Conservation (phyloP, 176 grass and related monocot genomes). For the Rhynchospora pubera region DNA sequence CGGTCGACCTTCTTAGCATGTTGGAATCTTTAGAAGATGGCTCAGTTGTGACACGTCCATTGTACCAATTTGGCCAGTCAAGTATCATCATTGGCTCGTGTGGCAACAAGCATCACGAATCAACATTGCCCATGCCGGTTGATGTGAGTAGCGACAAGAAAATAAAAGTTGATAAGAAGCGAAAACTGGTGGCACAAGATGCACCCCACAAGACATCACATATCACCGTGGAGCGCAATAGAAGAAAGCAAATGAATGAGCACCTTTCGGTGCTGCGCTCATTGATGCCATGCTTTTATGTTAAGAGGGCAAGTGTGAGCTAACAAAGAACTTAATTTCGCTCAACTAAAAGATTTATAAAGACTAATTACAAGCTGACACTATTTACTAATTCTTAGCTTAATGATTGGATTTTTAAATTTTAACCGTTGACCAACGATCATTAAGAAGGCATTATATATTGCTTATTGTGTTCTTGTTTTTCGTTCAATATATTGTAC, state of each 20-base stretch:
- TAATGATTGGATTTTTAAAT: too few relatives aligned
- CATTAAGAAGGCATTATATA: too few relatives aligned
- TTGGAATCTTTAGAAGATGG: conserved; percentile 55
- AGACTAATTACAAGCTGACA: too few relatives aligned
- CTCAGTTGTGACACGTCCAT: neutral
- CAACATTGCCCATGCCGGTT: neutral
- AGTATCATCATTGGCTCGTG: neutral
- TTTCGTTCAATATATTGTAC: neutral
- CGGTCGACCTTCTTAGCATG: conserved; percentile 56
- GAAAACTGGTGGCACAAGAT: conserved; percentile 3
- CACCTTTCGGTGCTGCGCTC: conserved; percentile 57
- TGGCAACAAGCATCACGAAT: neutral
- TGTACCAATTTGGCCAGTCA: neutral
- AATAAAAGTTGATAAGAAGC: neutral
- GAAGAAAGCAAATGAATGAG: conserved; percentile 83
- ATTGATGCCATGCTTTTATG: conserved; percentile 74
- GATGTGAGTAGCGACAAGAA: neutral
- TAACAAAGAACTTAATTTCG: neutral
- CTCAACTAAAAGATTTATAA: too few relatives aligned
- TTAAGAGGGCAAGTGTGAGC: conserved; percentile 50
- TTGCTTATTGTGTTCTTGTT: neutral
- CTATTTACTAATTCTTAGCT: too few relatives aligned
- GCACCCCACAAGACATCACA: conserved; percentile 34
- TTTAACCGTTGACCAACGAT: too few relatives aligned
- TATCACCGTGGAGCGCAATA: conserved; percentile 75